Percentiles rank a stretch among this genome's conserved stretches.
These are phyloP conservation scores for Candida odintsovae DNA, from an alignment of 805 yeast species.

Conservation along the genomic window DNA sequence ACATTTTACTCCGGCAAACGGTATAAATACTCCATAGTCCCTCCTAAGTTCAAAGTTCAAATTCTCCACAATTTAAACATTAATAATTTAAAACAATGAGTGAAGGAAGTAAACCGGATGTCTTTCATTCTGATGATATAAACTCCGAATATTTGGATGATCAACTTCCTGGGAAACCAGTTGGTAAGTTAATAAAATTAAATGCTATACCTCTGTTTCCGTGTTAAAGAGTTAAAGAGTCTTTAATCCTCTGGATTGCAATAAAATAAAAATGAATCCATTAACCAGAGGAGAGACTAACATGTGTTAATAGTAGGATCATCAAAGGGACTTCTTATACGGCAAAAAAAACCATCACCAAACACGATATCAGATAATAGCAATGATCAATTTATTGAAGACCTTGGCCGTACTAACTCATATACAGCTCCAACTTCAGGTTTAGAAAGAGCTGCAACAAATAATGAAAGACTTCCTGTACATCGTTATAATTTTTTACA, in stretches of 20 bases:
- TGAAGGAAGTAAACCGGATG: constrained; percentile 25
- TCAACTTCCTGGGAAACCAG: constrained; percentile 19
- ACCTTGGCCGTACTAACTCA: constrained; percentile 4
- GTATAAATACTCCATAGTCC: neutral
- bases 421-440: constrained; percentile 24
- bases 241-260: neutral
- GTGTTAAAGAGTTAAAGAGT: neutral
- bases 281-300: neutral
- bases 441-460: constrained; percentile 23
- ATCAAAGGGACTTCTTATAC: neutral
- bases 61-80: neutral
- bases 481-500: constrained; percentile 18
- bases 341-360: neutral
- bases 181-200: constrained; percentile 17
- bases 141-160: constrained; percentile 23
- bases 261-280: too few species aligned
- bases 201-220: neutral
- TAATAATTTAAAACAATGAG: constrained; percentile 11
- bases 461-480: constrained; percentile 9
- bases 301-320: neutral
- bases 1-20: too few species aligned
- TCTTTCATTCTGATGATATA: constrained; percentile 26
- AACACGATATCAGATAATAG: neutral
- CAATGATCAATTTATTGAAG: neutral
- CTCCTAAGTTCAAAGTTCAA: neutral